These are phyloP conservation scores for Sequoia sempervirens DNA, from an alignment of 75 land plant genomes.

Conservation along the genomic window DNA sequence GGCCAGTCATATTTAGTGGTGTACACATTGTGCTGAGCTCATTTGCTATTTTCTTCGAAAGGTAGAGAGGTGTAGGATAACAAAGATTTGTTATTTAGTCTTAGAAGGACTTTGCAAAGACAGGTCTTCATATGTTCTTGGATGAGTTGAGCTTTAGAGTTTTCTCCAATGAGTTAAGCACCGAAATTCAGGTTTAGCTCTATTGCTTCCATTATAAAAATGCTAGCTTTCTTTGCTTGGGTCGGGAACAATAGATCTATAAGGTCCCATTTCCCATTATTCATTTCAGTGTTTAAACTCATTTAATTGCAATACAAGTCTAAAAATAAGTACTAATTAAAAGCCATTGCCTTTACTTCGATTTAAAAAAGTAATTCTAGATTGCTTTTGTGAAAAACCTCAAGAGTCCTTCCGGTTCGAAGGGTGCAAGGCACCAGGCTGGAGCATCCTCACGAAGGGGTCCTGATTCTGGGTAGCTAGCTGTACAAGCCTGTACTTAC, in stretches of 20 bases:
- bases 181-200: background rate
- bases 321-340: no score
- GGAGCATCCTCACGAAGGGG: slow-evolving; percentile 53
- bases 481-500: slow-evolving; percentile 41
- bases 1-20: background rate
- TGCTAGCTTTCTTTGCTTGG: background rate
- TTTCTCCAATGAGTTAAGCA: background rate
- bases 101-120: background rate
- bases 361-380: no score
- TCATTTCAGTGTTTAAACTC: no score
- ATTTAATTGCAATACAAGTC: no score
- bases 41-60: no score
- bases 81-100: background rate
- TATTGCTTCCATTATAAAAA: background rate
- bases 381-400: slow-evolving; percentile 30
- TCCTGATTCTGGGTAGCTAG: slow-evolving; percentile 41
- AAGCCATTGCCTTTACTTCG: no score
- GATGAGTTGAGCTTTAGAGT: background rate
- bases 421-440: slow-evolving; percentile 63
- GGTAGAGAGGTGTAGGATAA: no score
- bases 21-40: background rate
- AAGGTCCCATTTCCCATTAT: background rate
- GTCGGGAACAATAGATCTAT: background rate
- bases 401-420: slow-evolving; percentile 77
- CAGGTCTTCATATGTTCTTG: background rate